Base-by-base conservation (phyloP, 73 alveolate species). In the Symbiodinium natans region DNA sequence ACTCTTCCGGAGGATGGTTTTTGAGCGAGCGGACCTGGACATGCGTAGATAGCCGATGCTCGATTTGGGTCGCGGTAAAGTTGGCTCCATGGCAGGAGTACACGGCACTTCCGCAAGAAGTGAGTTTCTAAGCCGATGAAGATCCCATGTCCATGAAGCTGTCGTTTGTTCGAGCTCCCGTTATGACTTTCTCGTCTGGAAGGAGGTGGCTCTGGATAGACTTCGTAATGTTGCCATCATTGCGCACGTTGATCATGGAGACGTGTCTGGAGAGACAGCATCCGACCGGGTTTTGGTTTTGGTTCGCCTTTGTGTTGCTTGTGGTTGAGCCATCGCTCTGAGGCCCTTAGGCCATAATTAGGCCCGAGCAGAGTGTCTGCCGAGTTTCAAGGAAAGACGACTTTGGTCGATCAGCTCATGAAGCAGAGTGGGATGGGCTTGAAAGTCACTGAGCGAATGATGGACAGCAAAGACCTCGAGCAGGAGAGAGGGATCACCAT, bases 171-270 rank as follows among this genome's bases (percentile, higher is more conserved):
- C 27, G 71, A 19, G 10, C 27, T 52, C 71, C 19, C 27, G 71
- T 52, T 52, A 13, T 52, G 71, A 10, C 19, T 19, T 19, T 52
- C 71, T 52, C 10, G 71, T 13, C 59, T 46, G 27, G 77, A 88
- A 90, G 97, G 97, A 90, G 52, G 83, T 84, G 68, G 86, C 93
- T 13, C 48, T 93, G 74, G 99, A 94, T 25, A 94, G 33, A 83
- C 36, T 93, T 41, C 99, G 99, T 82, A 99, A 99, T 80, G 99
- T 99, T 68, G 99, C 99, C 77, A 99, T 99, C 95, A 99, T 99
- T 46, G 99, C 99, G 87, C 99, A 99, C 86, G 99, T 99, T 96
- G 99, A 99, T 75, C 99, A 99, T 43, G 99, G 99, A 68, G 29
- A 36, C 84, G 33, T 52, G 71, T 52, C 71, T 52, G 71, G 15